Conservation (phyloP, 179 eudicot genomes). For the Spergularia azorica region DNA sequence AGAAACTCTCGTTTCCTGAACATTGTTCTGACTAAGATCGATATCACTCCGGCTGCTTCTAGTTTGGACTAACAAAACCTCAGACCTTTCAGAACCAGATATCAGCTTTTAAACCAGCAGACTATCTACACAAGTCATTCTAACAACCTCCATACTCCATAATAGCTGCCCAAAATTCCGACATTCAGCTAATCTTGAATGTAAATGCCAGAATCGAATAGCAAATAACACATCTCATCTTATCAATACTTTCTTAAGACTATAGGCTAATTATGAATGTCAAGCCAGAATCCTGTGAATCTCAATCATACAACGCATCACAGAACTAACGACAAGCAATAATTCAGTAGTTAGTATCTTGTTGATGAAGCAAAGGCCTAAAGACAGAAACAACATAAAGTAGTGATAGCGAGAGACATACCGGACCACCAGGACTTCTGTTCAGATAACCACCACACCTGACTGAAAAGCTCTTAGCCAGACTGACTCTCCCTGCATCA, state of each 20-base stretch:
- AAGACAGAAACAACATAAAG: not conserved
- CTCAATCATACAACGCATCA: not conserved
- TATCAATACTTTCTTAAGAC: not conserved
- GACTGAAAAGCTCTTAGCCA: constrained; percentile 84
- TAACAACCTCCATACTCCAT: not conserved
- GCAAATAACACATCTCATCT: not conserved
- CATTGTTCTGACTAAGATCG: too few species aligned
- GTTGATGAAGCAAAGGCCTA: not conserved
- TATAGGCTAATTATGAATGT: not conserved
- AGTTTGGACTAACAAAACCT: not conserved
- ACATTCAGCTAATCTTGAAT: not conserved
- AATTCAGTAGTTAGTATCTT: not conserved
- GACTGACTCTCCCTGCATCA: constrained; percentile 40
- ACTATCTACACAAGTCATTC: not conserved
- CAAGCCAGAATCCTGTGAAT: not conserved
- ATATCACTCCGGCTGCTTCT: too few species aligned
- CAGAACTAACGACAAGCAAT: not conserved
- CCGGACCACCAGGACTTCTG: constrained; percentile 35
- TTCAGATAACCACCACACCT: constrained; percentile 68
- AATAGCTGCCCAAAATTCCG: too few species aligned
- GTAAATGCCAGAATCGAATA: not conserved
- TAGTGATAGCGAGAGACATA: constrained; percentile 12
- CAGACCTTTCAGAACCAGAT: not conserved
- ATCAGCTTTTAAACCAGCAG: not conserved
- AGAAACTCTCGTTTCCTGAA: too few species aligned